A percentile compares a stretch with the other conserved stretches of the same genome.
Conservation (phyloP, 1,284 basidiomycete genomes). For the Austroboletus niveus region DNA sequence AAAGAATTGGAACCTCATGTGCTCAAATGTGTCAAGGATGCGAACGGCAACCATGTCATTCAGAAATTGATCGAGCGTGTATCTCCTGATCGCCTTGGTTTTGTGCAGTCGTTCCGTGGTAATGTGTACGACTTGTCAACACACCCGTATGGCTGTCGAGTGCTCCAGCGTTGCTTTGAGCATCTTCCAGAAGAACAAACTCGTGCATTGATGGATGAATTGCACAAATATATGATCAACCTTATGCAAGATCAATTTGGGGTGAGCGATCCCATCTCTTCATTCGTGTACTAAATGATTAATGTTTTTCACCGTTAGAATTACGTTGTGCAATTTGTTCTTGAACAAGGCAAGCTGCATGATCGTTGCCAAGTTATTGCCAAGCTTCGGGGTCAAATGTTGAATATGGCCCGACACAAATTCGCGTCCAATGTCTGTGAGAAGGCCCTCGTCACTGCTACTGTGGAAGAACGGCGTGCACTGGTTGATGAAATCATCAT, state of each 20-base stretch:
- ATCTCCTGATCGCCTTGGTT: constrained; percentile 70
- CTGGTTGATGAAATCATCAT: constrained; percentile 83
- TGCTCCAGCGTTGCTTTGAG: constrained; percentile 92
- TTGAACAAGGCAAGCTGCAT: constrained; percentile 73
- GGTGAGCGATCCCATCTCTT: constrained; percentile 42
- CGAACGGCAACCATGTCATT: constrained; percentile 94
- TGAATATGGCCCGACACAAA: constrained; percentile 85
- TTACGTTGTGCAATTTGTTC: constrained; percentile 93
- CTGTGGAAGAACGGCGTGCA: constrained; percentile 57
- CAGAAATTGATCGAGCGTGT: constrained; percentile 87
- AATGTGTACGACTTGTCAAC: constrained; percentile 84
- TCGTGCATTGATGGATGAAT: constrained; percentile 78
- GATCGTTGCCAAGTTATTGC: constrained; percentile 73
- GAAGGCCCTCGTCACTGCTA: constrained; percentile 77
- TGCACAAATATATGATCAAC: constrained; percentile 69
- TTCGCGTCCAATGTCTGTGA: constrained; percentile 98
- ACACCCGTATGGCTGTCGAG: constrained; percentile 94
- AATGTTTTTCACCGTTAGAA: constrained; percentile 52
- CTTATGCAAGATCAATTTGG: constrained; percentile 90
- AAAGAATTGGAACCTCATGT: constrained; percentile 82
- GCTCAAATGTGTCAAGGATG: constrained; percentile 86
- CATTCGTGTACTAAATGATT: background rate
- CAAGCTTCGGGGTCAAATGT: constrained; percentile 76
- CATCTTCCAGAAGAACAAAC: constrained; percentile 72
- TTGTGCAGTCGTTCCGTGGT: constrained; percentile 78